Base-by-base conservation (phyloP, 2,329 filamentous ascomycete species). In the Lasiodiplodia citricola region DNA sequence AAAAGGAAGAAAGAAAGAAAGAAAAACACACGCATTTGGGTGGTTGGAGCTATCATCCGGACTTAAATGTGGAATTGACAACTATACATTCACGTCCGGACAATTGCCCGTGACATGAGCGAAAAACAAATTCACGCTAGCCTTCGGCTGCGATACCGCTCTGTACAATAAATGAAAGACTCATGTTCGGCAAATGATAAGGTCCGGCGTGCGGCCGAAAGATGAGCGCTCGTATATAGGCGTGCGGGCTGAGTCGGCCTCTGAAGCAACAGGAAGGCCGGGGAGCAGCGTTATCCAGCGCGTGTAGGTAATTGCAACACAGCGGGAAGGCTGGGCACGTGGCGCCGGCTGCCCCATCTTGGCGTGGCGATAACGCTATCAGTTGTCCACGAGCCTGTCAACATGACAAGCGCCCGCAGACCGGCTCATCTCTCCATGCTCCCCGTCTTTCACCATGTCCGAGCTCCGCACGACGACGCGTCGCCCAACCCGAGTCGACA, bases 391-490 rank as follows among this genome's bases (percentile, higher is more conserved):
- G 47, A 64, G 60, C 31, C 37, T 16, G 51, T 28, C 51, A 28
- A 28, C 44, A 41, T 25, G 28, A 21, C 60, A 14, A 21, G 28
- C 47, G 10, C 23, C 41, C 31, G 57, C 60, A 25, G 3, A 21
- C 47, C 21, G 5, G 60, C 60, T 44, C 47, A 64, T 64, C 60
- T 38, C 21, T 64, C 60, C 58, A 50, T 35, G 41, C 11, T 64
- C 28, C 31, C 60, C 25, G 58, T 64, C 60, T 52, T 16, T 38
- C 41, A 50, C 38, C 41, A 62, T 62, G 57, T 21, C 31, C 31
- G 47, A 47, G 60, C 38, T 47, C 55, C 38, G 54, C 64, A 37
- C 38, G 25, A 23, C 64, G 35, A 58, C 65, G 54, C 65, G 64
- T 51, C 41, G 23, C 41, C 52, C 38, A 55, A n/a, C 11, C 23